These are phyloP conservation scores for Sporothrix globosa DNA, from an alignment of 2,329 filamentous ascomycete genomes.

Conservation along the genomic window DNA sequence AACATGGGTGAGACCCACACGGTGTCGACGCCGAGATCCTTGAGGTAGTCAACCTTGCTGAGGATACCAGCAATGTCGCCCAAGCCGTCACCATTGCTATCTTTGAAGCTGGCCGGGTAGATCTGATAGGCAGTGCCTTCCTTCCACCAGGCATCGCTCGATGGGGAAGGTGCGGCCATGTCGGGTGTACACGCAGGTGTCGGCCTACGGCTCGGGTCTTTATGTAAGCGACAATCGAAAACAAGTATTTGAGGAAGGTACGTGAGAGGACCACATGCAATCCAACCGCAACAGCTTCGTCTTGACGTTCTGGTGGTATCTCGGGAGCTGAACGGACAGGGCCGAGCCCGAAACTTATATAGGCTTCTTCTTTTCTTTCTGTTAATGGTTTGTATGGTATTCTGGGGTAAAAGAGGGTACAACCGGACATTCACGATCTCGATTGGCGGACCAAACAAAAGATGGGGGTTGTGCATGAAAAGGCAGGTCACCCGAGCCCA, in stretches of 20 bases:
- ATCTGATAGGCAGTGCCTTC: slow-evolving; percentile 42
- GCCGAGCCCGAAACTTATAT: slow-evolving; percentile 4
- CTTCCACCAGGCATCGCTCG: slow-evolving; percentile 36
- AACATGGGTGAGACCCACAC: slow-evolving; percentile 61
- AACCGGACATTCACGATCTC: not conserved
- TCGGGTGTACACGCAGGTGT: too few relatives aligned
- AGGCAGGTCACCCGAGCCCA: slow-evolving; percentile 20
- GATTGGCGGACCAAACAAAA: slow-evolving; percentile 6
- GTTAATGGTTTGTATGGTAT: too few relatives aligned
- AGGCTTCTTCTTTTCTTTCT: not conserved
- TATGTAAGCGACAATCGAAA: not conserved
- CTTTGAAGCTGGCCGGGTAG: slow-evolving; percentile 62
- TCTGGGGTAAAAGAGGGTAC: slow-evolving; percentile 22
- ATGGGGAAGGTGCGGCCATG: slow-evolving; percentile 22
- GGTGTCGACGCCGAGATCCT: slow-evolving; percentile 63
- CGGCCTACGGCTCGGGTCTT: not conserved
- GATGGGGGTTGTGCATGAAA: slow-evolving; percentile 18
- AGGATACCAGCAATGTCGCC: slow-evolving; percentile 68
- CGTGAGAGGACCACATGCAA: not conserved
- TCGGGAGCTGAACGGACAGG: not conserved
- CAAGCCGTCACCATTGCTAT: slow-evolving; percentile 63
- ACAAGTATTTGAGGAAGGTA: not conserved
- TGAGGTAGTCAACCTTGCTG: slow-evolving; percentile 66
- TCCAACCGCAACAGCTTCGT: not conserved
- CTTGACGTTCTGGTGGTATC: not conserved